Evolutionary conservation across 2,329 filamentous ascomycete genomes (phyloP).

Genomic region (Colletotrichum abscissum): DNA sequence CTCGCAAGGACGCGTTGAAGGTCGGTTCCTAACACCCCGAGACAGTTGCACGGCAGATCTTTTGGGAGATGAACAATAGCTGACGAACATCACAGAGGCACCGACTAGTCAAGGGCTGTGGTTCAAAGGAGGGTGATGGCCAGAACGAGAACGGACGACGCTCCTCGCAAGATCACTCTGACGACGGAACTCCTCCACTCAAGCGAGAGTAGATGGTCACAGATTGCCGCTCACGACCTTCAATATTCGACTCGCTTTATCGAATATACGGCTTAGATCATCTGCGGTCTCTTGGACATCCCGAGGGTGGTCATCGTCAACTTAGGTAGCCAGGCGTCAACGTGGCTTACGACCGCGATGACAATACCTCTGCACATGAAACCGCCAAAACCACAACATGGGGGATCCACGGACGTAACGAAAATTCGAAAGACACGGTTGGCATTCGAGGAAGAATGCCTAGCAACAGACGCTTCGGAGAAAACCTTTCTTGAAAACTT

Average conservation of each 20-base stretch:
- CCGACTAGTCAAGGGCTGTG: slow-evolving; percentile 74
- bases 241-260: not conserved
- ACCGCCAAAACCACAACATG: not conserved
- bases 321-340: not conserved
- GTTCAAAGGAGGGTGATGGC: slow-evolving; percentile 37
- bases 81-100: slow-evolving; percentile 61
- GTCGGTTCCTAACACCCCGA: slow-evolving; percentile 61
- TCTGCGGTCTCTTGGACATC: not conserved
- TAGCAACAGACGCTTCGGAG: not conserved
- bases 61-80: not conserved
- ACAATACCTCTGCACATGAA: not conserved
- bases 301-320: not conserved
- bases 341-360: not conserved
- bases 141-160: slow-evolving; percentile 18
- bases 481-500: not conserved
- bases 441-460: not conserved
- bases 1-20: slow-evolving; percentile 95
- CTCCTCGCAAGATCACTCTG: slow-evolving; percentile 26
- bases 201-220: slow-evolving; percentile 5
- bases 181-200: slow-evolving; percentile 25
- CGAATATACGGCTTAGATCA: not conserved
- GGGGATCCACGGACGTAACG: not conserved
- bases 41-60: not conserved
- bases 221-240: not conserved
- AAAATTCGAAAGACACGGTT: not conserved